These are phyloP conservation scores for Cryphonectria naterciae DNA, from an alignment of 2,329 filamentous ascomycete genomes.

Conservation along the genomic window DNA sequence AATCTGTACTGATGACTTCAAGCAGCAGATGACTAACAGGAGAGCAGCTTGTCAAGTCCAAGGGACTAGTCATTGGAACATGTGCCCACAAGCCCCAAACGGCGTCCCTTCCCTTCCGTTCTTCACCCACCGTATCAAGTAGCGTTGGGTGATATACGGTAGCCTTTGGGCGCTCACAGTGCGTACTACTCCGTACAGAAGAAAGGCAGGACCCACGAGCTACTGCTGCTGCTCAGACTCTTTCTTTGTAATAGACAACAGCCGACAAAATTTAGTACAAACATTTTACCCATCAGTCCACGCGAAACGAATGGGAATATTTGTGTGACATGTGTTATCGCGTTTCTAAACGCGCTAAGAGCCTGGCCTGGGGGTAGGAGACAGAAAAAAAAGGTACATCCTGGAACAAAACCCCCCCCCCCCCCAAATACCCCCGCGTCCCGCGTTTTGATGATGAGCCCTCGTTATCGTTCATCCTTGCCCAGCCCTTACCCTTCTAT, in stretches of 20 bases:
- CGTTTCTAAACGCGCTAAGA: conserved; percentile 19
- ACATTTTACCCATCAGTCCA: background rate
- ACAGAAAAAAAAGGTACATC: background rate
- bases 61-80: too few species aligned
- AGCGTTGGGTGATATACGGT: background rate
- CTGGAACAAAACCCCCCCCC: background rate
- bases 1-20: too few species aligned
- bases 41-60: too few species aligned
- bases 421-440: background rate
- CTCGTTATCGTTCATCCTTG: background rate
- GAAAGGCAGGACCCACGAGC: too few species aligned
- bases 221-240: background rate
- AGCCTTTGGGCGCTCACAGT: too few species aligned
- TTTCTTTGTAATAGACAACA: background rate
- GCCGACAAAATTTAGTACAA: background rate
- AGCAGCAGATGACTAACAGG: too few species aligned
- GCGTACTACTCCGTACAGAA: too few species aligned
- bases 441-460: conserved; percentile 7
- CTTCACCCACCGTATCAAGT: too few species aligned
- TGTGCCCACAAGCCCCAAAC: too few species aligned
- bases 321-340: conserved; percentile 1
- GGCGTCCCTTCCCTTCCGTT: too few species aligned
- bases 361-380: background rate
- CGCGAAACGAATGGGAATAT: conserved; percentile 2
- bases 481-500: background rate